Evolutionary conservation across 2,329 filamentous ascomycete genomes (phyloP).

Genomic region (Diplodia sapinea): DNA sequence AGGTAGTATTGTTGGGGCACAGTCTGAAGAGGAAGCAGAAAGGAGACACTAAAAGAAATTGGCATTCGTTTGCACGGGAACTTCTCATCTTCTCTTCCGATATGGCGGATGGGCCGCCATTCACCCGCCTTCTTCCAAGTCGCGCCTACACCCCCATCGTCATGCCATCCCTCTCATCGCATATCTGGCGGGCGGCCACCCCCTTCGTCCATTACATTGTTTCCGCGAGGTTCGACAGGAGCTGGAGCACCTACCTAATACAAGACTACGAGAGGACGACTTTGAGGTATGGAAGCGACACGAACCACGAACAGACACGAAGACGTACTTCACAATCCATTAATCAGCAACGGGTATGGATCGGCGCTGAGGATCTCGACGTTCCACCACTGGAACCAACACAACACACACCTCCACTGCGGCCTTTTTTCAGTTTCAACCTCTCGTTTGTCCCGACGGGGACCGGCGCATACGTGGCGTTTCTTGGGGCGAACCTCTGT

Average conservation of each 20-base stretch:
- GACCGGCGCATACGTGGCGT: conserved; percentile 29
- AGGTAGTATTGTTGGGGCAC: conserved; percentile 11
- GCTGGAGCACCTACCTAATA: conserved; percentile 18
- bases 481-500: conserved; percentile 21
- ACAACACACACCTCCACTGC: conserved; percentile 14
- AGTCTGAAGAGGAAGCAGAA: background rate
- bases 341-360: conserved; percentile 23
- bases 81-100: background rate
- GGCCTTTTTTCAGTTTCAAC: conserved; percentile 14
- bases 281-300: conserved; percentile 21
- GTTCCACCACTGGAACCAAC: background rate
- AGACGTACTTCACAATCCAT: conserved; percentile 23
- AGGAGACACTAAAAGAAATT: conserved; percentile 10
- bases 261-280: conserved; percentile 23
- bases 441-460: conserved; percentile 23
- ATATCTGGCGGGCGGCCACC: conserved; percentile 17
- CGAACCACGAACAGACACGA: conserved; percentile 25
- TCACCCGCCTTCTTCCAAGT: conserved; percentile 6
- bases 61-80: conserved; percentile 1
- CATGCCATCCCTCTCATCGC: conserved; percentile 16
- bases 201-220: conserved; percentile 14
- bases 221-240: conserved; percentile 16
- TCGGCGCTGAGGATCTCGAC: conserved; percentile 20
- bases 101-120: conserved; percentile 13
- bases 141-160: conserved; percentile 2